Base-by-base conservation (phyloP, 306 rosid species). In the Cicer yamashitae region DNA sequence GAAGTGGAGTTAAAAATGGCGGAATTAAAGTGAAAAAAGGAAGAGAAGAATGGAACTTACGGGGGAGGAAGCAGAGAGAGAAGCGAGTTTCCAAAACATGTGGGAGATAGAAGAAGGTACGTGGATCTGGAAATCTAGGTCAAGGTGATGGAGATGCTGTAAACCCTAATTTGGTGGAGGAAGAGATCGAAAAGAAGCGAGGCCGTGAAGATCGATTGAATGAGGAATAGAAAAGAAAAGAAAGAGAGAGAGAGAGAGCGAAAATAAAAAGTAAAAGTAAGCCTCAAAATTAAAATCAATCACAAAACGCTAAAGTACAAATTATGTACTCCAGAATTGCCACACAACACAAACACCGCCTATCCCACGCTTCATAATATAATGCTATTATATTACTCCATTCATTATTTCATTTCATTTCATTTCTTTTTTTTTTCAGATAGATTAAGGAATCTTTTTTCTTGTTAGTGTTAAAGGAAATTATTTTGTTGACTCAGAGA, bases 81-180 rank as follows among this genome's bases (percentile, higher is more conserved):
- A 81, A 3, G 98, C 80, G 82, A 96, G 92, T 94, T 93, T 96
- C 99, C 99, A 96, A 73, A 96, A 96, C 99, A 96, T 96, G 90
- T 59, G 81, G 93, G 34, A 46, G 13, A 12, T 7, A 38, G 92
- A 7, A 34, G 84, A 81, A 78, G 87, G 74, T 69, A 58, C 59
- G 47, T 76, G 84, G 97, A 87, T 90, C 96, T 80, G 84, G 81
- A 54, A 67, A 71, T 64, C 61, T 57, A 44, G 57, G 46, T 74
- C 45, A 54, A 76, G 79, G 22, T 50, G 43, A 20, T 50, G 65
- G 43, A 67, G 78, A 22, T 51, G 71, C 61, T 72, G 74, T 85
- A 88, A 94, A 89, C 98, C 99, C 99, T 96, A 96, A 81, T 88
- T 89, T 87, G 40, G 69, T 7, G 87, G 81, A 77, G 73, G 78